These are phyloP conservation scores for Citrus unshiu DNA, from an alignment of 345 rosid genomes.

Conservation along the genomic window DNA sequence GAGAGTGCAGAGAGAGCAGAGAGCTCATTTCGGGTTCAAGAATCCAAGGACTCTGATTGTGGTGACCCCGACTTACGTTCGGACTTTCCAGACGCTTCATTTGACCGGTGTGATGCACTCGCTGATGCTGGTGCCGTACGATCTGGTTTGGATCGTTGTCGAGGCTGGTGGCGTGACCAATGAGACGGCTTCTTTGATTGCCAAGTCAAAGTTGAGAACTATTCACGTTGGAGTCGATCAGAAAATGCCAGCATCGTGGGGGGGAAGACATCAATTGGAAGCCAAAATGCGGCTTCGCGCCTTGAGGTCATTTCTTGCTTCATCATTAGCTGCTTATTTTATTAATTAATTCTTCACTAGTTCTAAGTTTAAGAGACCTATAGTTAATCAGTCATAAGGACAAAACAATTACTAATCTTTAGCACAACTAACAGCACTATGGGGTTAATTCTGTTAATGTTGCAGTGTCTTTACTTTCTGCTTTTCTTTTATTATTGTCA, in stretches of 20 bases:
- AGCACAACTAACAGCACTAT: not conserved
- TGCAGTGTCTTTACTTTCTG: not conserved
- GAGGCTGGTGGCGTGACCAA: conserved; percentile 87
- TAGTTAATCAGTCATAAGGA: not conserved
- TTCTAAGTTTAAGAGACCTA: not conserved
- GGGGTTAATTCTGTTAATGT: not conserved
- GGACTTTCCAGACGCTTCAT: conserved; percentile 91
- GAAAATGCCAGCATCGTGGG: conserved; percentile 80
- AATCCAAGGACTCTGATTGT: conserved; percentile 57
- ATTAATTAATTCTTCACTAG: not conserved
- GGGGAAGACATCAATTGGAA: conserved; percentile 63
- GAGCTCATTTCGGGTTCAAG: conserved; percentile 66
- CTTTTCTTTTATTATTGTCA: not conserved
- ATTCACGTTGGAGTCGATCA: conserved; percentile 62
- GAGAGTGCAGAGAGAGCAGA: conserved; percentile 91
- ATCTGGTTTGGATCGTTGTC: conserved; percentile 90
- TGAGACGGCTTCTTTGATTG: conserved; percentile 66
- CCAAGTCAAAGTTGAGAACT: conserved; percentile 59
- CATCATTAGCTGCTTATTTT: conserved; percentile 5
- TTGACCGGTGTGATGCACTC: conserved; percentile 93
- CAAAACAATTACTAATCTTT: not conserved
- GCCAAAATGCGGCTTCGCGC: conserved; percentile 82
- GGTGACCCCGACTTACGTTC: conserved; percentile 89
- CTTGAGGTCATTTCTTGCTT: conserved; percentile 43
- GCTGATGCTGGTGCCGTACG: conserved; percentile 81